Percentiles rank a stretch among this genome's conserved stretches.
phyloP scores from a whole-genome alignment of 78 protist species.

The Anaeramoeba ignava region DNA sequence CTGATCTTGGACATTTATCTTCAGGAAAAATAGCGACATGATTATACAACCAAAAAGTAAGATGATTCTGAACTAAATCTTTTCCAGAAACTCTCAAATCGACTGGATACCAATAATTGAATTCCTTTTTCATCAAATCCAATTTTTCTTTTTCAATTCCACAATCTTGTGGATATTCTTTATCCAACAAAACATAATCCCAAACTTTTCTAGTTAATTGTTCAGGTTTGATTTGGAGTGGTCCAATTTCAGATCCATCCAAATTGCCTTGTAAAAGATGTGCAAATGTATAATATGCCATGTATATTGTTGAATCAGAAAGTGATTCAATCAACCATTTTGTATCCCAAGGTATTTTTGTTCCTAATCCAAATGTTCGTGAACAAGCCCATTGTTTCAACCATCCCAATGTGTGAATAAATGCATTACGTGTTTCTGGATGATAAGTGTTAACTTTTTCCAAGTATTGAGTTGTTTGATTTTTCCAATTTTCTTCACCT shows the following conservation, averaged over 20 bases:
- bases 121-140: conserved; percentile 55
- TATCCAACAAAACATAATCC: conserved; percentile 33
- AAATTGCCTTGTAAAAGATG: conserved; percentile 73
- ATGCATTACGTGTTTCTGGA: conserved; percentile 15
- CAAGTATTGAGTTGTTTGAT: not conserved
- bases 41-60: conserved; percentile 92
- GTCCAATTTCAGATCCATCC: conserved; percentile 51
- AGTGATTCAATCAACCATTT: conserved; percentile 82
- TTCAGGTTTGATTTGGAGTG: conserved; percentile 54
- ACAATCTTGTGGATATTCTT: not conserved
- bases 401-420: conserved; percentile 58
- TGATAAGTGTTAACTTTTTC: conserved; percentile 32
- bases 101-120: conserved; percentile 93
- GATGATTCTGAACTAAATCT: conserved; percentile 94
- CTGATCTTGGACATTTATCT: conserved; percentile 16
- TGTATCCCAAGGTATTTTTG: conserved; percentile 70
- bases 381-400: conserved; percentile 96
- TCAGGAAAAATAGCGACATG: conserved; percentile 85
- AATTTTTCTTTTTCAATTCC: conserved; percentile 47
- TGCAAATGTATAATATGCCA: conserved; percentile 97
- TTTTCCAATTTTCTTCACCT: not conserved
- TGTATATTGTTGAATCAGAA: conserved; percentile 98
- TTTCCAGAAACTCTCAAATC: conserved; percentile 95
- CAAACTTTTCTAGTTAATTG: conserved; percentile 39
- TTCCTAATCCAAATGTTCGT: conserved; percentile 94